phyloP scores from a whole-genome alignment of 1,139 yeast genomes.

The Pichia sp. region DNA sequence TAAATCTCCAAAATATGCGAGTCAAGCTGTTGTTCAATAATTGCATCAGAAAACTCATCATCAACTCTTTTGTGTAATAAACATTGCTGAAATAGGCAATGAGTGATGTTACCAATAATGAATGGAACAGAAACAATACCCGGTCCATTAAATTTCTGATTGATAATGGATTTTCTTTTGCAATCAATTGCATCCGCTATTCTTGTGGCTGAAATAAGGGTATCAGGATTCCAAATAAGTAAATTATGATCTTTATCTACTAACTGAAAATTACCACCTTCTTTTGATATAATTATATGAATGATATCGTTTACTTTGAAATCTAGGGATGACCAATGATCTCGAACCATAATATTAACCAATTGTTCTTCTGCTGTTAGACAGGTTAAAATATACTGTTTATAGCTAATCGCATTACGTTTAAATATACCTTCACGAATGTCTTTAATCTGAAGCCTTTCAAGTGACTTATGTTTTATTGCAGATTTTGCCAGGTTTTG shows the following conservation, averaged over 20 bases:
- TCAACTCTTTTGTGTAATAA: slow-evolving; percentile 41
- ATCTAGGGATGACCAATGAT: slow-evolving; percentile 29
- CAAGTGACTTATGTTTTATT: slow-evolving; percentile 41
- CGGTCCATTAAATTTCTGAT: slow-evolving; percentile 46
- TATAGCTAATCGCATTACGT: slow-evolving; percentile 29
- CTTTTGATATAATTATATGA: slow-evolving; percentile 41
- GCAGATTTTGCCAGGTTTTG: slow-evolving; percentile 39
- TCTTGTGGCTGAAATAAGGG: slow-evolving; percentile 72
- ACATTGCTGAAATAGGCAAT: slow-evolving; percentile 69
- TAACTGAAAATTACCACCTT: slow-evolving; percentile 35
- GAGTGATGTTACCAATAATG: slow-evolving; percentile 74
- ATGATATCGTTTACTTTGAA: slow-evolving; percentile 49
- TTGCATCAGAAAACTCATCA: slow-evolving; percentile 38
- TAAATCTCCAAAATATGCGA: slow-evolving; percentile 46
- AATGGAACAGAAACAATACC: slow-evolving; percentile 56
- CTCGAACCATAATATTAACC: slow-evolving; percentile 42
- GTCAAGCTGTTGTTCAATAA: slow-evolving; percentile 42
- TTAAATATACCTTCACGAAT: slow-evolving; percentile 34
- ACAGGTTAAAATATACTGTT: slow-evolving; percentile 49
- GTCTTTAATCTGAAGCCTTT: slow-evolving; percentile 42
- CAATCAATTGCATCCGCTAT: slow-evolving; percentile 75
- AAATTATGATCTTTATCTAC: slow-evolving; percentile 56
- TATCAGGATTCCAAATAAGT: slow-evolving; percentile 78
- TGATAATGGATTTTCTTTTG: slow-evolving; percentile 61
- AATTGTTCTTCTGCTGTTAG: slow-evolving; percentile 30